These are phyloP conservation scores for Eimeria falciformis DNA, from an alignment of 169 alveolate genomes.

Conservation along the genomic window DNA sequence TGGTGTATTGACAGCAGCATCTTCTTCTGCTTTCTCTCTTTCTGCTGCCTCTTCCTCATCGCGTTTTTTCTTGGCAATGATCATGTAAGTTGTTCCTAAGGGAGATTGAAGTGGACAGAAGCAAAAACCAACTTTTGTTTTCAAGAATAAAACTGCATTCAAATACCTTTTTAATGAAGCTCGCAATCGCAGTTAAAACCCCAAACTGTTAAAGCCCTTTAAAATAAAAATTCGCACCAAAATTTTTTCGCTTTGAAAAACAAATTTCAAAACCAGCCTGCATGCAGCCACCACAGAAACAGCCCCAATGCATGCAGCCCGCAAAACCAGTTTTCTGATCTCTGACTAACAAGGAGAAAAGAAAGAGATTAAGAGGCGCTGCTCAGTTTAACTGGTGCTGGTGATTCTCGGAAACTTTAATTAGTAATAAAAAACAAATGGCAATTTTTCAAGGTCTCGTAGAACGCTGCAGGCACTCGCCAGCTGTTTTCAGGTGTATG, in stretches of 20 bases:
- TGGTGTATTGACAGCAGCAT: neutral
- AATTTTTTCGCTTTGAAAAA: neutral
- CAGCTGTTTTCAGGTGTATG: neutral
- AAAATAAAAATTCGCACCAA: neutral
- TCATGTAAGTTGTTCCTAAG: slow-evolving; percentile 39
- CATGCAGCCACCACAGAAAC: neutral
- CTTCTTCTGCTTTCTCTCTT: neutral
- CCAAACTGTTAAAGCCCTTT: neutral
- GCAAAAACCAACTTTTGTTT: too few relatives aligned
- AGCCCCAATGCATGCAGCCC: too few relatives aligned
- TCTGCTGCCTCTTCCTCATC: neutral
- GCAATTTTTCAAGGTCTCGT: neutral
- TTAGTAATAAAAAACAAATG: too few relatives aligned
- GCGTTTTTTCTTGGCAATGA: slow-evolving; percentile 26
- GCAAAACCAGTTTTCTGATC: too few relatives aligned
- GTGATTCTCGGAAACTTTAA: neutral
- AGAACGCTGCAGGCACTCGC: neutral
- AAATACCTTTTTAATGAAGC: too few relatives aligned
- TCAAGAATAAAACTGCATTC: neutral
- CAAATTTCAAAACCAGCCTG: slow-evolving; percentile 16
- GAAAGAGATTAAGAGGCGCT: neutral
- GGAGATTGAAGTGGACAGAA: neutral
- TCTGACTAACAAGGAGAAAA: neutral
- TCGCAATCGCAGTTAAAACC: neutral
- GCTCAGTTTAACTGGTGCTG: neutral